These are phyloP conservation scores for Metarhizium anisopliae DNA, from an alignment of 2,329 filamentous ascomycete species.

Conservation along the genomic window DNA sequence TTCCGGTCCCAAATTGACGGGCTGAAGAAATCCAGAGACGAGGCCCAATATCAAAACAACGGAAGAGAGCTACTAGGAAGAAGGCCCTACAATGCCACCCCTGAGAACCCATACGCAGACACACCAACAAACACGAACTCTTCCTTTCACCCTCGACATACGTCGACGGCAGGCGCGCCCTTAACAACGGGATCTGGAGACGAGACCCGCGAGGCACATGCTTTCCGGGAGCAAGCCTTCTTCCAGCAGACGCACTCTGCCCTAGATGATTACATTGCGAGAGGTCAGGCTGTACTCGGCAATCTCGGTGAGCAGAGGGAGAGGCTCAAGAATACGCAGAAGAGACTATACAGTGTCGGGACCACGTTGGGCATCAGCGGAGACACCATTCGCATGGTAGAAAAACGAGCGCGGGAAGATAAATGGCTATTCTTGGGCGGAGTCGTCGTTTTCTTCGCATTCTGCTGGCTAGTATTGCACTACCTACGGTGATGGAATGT, in stretches of 20 bases:
- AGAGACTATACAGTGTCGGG: constrained; percentile 80
- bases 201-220: constrained; percentile 67
- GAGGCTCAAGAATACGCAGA: constrained; percentile 91
- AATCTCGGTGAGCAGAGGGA: constrained; percentile 86
- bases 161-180: constrained; percentile 22
- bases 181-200: constrained; percentile 43
- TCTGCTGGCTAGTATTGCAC: constrained; percentile 86
- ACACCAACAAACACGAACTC: constrained; percentile 22
- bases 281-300: constrained; percentile 80
- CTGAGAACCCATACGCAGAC: constrained; percentile 88
- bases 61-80: constrained; percentile 77
- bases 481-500: constrained; percentile 50
- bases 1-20: constrained; percentile 71
- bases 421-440: constrained; percentile 97
- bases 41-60: constrained; percentile 56
- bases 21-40: constrained; percentile 69
- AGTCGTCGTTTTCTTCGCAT: constrained; percentile 76
- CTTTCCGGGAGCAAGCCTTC: constrained; percentile 83
- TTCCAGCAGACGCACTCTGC: constrained; percentile 73
- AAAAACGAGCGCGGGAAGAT: constrained; percentile 83
- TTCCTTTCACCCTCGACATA: constrained; percentile 33
- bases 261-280: constrained; percentile 87
- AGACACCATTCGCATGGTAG: constrained; percentile 95
- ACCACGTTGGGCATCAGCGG: constrained; percentile 91
- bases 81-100: constrained; percentile 68